phyloP scores from a whole-genome alignment of 2,329 filamentous ascomycete genomes.

The Chaetomium globosum region DNA sequence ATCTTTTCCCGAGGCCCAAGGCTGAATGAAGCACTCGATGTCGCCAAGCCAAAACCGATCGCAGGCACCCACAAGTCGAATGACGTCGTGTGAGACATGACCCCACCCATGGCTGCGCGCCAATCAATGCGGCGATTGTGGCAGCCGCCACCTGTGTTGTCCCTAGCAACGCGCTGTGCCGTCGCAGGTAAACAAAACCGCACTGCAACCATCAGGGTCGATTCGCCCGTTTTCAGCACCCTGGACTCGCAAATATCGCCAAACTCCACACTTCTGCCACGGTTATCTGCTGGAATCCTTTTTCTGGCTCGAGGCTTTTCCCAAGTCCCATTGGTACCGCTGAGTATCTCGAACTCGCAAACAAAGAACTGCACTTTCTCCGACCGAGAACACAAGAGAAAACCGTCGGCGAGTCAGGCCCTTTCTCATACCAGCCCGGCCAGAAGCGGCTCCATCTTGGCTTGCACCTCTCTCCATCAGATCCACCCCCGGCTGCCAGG shows the following conservation, averaged over 20 bases:
- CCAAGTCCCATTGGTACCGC: neutral
- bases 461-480: neutral
- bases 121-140: conserved; percentile 19
- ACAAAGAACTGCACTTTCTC: neutral
- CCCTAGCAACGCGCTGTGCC: conserved; percentile 26
- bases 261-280: conserved; percentile 31
- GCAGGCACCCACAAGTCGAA: neutral
- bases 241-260: conserved; percentile 32
- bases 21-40: too few species aligned
- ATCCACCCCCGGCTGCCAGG: conserved; percentile 69
- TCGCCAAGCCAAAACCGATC: neutral
- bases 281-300: conserved; percentile 26
- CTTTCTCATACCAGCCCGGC: neutral
- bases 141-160: conserved; percentile 18
- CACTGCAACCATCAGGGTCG: conserved; percentile 29
- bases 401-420: neutral
- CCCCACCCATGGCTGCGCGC: conserved; percentile 1
- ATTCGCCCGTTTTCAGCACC: conserved; percentile 24
- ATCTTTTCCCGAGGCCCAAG: neutral
- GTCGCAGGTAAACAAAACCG: conserved; percentile 32
- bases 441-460: neutral
- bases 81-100: neutral
- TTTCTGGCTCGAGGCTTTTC: conserved; percentile 20
- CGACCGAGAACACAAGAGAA: neutral
- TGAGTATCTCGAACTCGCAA: neutral